Conservation (phyloP, 352 stramenopile genomes). For the Pythium biforme region DNA sequence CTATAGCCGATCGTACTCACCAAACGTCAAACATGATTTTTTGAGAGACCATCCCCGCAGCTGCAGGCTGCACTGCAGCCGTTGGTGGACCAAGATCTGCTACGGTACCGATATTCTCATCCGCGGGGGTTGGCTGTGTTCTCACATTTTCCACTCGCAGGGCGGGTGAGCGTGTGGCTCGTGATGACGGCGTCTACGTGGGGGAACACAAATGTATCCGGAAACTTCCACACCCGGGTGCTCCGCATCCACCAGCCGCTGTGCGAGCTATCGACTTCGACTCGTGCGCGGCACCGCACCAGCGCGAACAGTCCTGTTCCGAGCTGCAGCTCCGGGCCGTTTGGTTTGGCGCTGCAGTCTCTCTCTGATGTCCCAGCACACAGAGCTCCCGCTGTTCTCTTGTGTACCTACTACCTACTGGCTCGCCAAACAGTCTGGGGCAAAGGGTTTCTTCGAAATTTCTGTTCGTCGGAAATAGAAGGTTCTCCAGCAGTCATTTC, state of each 20-base stretch:
- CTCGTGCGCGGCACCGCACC: too few species aligned
- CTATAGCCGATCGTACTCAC: too few species aligned
- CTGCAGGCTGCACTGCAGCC: too few species aligned
- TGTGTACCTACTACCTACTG: slow-evolving; percentile 12
- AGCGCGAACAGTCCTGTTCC: too few species aligned
- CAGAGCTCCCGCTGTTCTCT: background rate
- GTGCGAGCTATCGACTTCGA: too few species aligned
- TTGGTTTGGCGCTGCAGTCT: background rate
- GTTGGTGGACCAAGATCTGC: too few species aligned
- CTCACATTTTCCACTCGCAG: too few species aligned
- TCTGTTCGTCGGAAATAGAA: slow-evolving; percentile 15
- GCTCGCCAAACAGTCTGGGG: slow-evolving; percentile 3
- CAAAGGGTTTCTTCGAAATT: slow-evolving; percentile 26
- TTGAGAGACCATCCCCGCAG: too few species aligned
- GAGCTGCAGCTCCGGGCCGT: too few species aligned
- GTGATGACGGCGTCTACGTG: background rate
- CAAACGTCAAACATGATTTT: too few species aligned
- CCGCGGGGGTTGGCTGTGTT: too few species aligned
- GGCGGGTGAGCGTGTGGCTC: background rate
- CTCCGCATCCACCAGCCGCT: slow-evolving; percentile 3
- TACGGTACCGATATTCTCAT: too few species aligned
- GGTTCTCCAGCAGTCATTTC: background rate
- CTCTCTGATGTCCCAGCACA: background rate
- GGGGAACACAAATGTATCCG: background rate
- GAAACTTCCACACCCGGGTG: background rate